phyloP scores from a whole-genome alignment of 495 filamentous ascomycete species.

The Parachaetomium inaequale region DNA sequence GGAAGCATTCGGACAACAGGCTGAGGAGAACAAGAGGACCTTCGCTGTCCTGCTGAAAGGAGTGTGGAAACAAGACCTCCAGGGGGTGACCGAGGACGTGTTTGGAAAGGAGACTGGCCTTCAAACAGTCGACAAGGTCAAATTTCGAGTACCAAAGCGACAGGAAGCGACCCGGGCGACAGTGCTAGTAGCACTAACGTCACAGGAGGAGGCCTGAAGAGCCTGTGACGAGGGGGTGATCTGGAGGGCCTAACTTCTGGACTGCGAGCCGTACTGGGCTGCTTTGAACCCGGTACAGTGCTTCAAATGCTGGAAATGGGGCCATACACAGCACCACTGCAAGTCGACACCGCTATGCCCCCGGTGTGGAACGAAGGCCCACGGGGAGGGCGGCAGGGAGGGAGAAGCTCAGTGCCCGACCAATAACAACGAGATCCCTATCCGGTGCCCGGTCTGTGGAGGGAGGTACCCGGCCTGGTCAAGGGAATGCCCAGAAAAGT shows the following conservation, averaged over 20 bases:
- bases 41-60: background rate
- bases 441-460: too few species aligned
- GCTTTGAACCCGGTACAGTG: background rate
- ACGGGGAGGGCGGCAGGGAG: conserved; percentile 2
- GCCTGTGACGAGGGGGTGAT: background rate
- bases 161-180: too few species aligned
- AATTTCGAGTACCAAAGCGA: too few species aligned
- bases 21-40: background rate
- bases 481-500: too few species aligned
- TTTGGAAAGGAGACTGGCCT: too few species aligned
- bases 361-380: conserved; percentile 6
- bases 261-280: conserved; percentile 9
- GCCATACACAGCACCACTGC: conserved; percentile 1
- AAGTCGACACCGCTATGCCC: background rate
- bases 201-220: background rate
- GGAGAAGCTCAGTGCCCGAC: background rate
- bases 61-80: background rate
- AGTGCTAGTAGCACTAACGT: too few species aligned
- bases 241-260: background rate
- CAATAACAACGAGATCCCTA: too few species aligned
- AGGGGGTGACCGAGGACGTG: background rate
- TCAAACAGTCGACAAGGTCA: too few species aligned
- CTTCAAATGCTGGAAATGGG: conserved; percentile 8
- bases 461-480: too few species aligned
- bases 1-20: background rate